Evolutionary conservation across 31 red algal species (phyloP).

Genomic region (Asparagopsis taxiformis): DNA sequence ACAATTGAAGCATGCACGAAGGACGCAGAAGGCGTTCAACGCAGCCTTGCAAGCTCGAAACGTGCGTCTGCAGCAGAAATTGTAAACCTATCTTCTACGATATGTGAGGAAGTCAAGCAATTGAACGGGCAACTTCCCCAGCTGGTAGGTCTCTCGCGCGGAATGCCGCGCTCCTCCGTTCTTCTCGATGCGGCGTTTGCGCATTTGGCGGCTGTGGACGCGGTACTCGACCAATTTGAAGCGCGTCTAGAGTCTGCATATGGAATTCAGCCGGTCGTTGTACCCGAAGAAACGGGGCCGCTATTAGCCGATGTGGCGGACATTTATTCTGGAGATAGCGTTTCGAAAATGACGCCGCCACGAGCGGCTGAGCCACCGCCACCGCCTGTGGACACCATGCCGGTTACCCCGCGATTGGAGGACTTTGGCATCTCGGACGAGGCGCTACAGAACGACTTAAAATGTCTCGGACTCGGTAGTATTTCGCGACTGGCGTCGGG

Average conservation of each 20-base stretch:
- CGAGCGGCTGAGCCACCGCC: neutral
- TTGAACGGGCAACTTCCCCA: slow-evolving; percentile 8
- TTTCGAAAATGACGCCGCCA: neutral
- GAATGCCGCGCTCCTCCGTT: slow-evolving; percentile 14
- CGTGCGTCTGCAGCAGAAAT: slow-evolving; percentile 10
- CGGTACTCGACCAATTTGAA: slow-evolving; percentile 26
- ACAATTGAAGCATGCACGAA: slow-evolving; percentile 7
- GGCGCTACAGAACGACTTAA: neutral
- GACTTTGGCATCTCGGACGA: slow-evolving; percentile 47
- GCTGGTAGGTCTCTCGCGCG: slow-evolving; percentile 6
- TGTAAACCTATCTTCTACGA: slow-evolving; percentile 5
- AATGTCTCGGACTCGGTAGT: no score
- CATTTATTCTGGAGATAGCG: neutral
- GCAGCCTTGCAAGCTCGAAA: slow-evolving; percentile 3
- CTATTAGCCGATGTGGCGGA: neutral
- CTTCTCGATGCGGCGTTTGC: slow-evolving; percentile 20
- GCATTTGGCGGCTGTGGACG: slow-evolving; percentile 18
- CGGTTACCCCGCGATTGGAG: slow-evolving; percentile 30
- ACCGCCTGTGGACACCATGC: slow-evolving; percentile 4
- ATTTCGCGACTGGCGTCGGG: neutral
- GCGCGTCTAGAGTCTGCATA: slow-evolving; percentile 14
- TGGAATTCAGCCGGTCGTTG: slow-evolving; percentile 13
- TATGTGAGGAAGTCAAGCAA: slow-evolving; percentile 30
- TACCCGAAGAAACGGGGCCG: neutral
- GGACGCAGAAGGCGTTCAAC: slow-evolving; percentile 3